Percentiles rank a stretch among this genome's conserved stretches.
These are phyloP conservation scores for Jatropha curcas DNA, from an alignment of 345 rosid species.

Conservation along the genomic window DNA sequence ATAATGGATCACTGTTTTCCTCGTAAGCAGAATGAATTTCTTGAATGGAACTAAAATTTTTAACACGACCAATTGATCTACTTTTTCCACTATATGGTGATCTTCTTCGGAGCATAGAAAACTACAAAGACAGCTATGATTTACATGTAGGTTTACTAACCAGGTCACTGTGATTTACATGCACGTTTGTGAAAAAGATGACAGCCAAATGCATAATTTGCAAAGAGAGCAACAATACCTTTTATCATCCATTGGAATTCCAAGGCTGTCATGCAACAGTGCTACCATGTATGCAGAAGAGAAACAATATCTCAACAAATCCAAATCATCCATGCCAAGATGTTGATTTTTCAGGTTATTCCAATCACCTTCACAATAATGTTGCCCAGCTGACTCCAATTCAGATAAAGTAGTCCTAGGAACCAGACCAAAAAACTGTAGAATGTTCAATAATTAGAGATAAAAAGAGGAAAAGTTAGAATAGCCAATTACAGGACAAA, in stretches of 20 bases:
- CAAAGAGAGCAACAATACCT: conserved; percentile 26
- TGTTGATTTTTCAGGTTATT: conserved; percentile 30
- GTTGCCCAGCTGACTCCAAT: conserved; percentile 41
- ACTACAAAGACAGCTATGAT: background rate
- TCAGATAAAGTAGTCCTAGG: conserved; percentile 37
- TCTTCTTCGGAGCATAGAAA: background rate
- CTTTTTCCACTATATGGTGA: background rate
- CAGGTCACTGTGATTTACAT: background rate
- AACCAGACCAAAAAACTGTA: conserved; percentile 47
- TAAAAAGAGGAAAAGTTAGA: background rate
- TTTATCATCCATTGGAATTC: conserved; percentile 38
- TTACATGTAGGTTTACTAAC: background rate
- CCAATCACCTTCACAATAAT: conserved; percentile 45
- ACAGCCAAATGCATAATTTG: background rate
- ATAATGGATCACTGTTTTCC: background rate
- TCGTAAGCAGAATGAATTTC: background rate
- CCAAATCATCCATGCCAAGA: conserved; percentile 31
- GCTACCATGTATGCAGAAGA: conserved; percentile 46
- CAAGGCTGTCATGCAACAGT: conserved; percentile 44
- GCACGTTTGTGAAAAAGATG: background rate
- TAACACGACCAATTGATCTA: background rate
- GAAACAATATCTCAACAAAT: conserved; percentile 50
- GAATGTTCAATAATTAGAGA: conserved; percentile 19
- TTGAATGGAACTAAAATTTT: background rate
- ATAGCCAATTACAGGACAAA: background rate